Base-by-base conservation (phyloP, 768 basidiomycete species). In the Vishniacozyma victoriae region DNA sequence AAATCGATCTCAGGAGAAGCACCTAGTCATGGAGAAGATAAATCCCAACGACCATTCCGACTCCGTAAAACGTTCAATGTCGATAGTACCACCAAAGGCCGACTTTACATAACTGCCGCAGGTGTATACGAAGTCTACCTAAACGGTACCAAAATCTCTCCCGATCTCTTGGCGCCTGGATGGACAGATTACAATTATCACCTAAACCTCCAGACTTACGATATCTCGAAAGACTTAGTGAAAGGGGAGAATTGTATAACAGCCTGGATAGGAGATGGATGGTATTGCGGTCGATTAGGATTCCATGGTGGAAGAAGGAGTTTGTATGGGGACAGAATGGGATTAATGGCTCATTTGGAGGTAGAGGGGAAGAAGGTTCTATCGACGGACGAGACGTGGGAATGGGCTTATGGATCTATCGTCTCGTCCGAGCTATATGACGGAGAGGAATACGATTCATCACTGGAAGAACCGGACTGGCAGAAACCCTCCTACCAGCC, bases 221-320 rank as follows among this genome's bases (percentile, higher is more conserved):
- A 59, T 41, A 40, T 70, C 27, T 20, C 47, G 2, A 4, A 16
- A 2, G 31, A 55, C 13, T 41, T 69, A 5, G 23, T 15, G 16
- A 14, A 29, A 1, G 69, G 64, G 1, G 44, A 50, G 46, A 70
- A 70, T 35, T 35, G 41, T 6, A 36, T 70, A 12, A 35, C 16
- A 13, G 62, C 56, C 14, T 44, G 56, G 23, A 33, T 64, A 19
- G 59, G 44, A 3, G 62, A 64, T 33, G 62, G 62, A 1, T 64
- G 62, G 62, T 64, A 45, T 20, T 36, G 56, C 1, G 62, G 52
- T 5, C 14, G 43, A 13, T 40, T 47, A 12, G 54, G 48, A 3
- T 51, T 36, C 14, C 35, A 44, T 5, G 50, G 38, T 15, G 53
- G 44, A 6, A 24, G 16, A 5, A 22, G 53, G 5, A 55, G 54